phyloP scores from a whole-genome alignment of 2,329 filamentous ascomycete species.

The Fusarium redolens region DNA sequence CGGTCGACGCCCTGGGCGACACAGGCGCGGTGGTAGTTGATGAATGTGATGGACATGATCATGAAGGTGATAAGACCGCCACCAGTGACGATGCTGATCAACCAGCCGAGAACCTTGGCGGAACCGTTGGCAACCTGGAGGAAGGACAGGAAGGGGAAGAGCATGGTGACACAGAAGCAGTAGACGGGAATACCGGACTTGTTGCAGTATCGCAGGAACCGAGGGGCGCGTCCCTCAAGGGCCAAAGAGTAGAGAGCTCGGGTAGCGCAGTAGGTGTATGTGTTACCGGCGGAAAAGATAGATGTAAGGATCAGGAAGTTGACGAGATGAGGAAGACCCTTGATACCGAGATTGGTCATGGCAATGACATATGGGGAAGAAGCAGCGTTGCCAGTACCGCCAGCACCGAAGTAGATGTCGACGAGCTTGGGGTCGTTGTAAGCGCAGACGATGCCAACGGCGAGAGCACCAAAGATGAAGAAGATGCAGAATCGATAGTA shows the following conservation, averaged over 20 bases:
- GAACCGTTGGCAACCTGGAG: slow-evolving; percentile 61
- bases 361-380: slow-evolving; percentile 55
- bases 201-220: slow-evolving; percentile 67
- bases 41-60: slow-evolving; percentile 59
- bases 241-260: slow-evolving; percentile 63
- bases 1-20: slow-evolving; percentile 64
- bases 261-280: slow-evolving; percentile 59
- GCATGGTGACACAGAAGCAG: slow-evolving; percentile 63
- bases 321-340: slow-evolving; percentile 64
- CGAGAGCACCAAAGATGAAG: slow-evolving; percentile 57
- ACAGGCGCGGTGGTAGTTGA: slow-evolving; percentile 63
- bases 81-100: slow-evolving; percentile 66
- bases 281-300: slow-evolving; percentile 46
- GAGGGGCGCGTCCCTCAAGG: slow-evolving; percentile 58
- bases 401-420: slow-evolving; percentile 58
- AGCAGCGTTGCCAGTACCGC: slow-evolving; percentile 57
- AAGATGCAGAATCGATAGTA: slow-evolving; percentile 58
- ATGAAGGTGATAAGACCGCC: slow-evolving; percentile 71
- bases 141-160: slow-evolving; percentile 63
- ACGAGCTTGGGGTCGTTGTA: slow-evolving; percentile 69
- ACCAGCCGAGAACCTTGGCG: slow-evolving; percentile 62
- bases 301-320: slow-evolving; percentile 62
- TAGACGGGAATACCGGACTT: slow-evolving; percentile 70
- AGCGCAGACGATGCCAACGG: slow-evolving; percentile 65
- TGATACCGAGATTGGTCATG: slow-evolving; percentile 64